A percentile compares a stretch with the other conserved stretches of the same genome.
Evolutionary conservation across 768 basidiomycete species (phyloP).

Genomic region (Russula abietina): DNA sequence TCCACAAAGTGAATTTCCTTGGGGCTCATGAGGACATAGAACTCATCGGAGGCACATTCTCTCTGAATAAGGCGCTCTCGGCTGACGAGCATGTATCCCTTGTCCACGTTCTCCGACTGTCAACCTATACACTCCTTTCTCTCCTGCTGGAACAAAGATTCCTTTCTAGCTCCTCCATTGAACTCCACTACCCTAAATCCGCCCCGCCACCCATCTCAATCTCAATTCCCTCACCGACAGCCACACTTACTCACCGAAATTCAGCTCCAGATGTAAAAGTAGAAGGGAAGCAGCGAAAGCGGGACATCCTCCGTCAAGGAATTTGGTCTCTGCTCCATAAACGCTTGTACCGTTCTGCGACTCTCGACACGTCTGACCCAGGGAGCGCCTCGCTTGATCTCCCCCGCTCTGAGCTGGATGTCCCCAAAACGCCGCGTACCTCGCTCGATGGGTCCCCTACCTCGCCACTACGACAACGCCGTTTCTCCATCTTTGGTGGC

Average conservation of each 20-base stretch:
- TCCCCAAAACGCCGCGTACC: conserved; percentile 21
- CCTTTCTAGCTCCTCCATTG: conserved; percentile 45
- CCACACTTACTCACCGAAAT: conserved; percentile 14
- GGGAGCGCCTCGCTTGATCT: conserved; percentile 42
- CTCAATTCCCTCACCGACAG: neutral
- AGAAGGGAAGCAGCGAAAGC: conserved; percentile 20
- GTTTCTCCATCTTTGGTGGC: conserved; percentile 25
- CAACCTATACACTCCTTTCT: conserved; percentile 50
- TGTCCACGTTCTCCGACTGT: conserved; percentile 43
- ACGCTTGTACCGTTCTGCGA: conserved; percentile 32
- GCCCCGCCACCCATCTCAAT: conserved; percentile 24
- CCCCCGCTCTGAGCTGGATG: conserved; percentile 19
- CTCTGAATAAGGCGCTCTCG: conserved; percentile 43
- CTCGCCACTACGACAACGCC: conserved; percentile 13
- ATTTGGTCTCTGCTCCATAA: conserved; percentile 36
- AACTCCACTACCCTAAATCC: conserved; percentile 39
- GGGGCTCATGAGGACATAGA: conserved; percentile 26
- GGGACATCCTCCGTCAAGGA: conserved; percentile 26
- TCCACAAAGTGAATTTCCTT: conserved; percentile 15
- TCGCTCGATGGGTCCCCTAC: conserved; percentile 31
- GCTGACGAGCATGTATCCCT: conserved; percentile 41
- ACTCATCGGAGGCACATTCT: conserved; percentile 59
- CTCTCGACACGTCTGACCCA: conserved; percentile 27
- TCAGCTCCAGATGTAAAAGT: conserved; percentile 22
- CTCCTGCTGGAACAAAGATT: conserved; percentile 57